These are phyloP conservation scores for Xerophyta viscosa DNA, from an alignment of 106 monocot genomes.

Conservation along the genomic window DNA sequence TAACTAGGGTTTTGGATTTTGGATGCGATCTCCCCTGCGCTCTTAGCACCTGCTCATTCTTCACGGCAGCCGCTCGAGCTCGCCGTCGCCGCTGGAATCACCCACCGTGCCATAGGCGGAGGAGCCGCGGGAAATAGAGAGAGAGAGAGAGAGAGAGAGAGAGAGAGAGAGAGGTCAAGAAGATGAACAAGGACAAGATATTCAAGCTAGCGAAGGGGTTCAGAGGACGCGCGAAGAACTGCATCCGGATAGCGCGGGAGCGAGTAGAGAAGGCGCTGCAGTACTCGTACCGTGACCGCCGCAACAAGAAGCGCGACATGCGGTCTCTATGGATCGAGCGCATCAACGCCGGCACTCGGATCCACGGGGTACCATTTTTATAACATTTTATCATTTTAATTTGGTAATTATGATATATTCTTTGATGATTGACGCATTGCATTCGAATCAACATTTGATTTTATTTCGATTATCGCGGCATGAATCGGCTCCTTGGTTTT, in stretches of 20 bases:
- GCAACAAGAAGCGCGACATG: conserved; percentile 85
- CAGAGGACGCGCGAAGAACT: conserved; percentile 74
- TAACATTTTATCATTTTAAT: not conserved
- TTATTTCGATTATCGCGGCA: too few species aligned
- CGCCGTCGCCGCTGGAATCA: too few species aligned
- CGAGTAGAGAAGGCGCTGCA: conserved; percentile 58
- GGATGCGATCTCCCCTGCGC: too few species aligned
- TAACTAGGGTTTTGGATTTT: too few species aligned
- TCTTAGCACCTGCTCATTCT: too few species aligned
- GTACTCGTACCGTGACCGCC: conserved; percentile 76
- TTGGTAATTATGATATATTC: too few species aligned
- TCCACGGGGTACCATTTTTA: conserved; percentile 45
- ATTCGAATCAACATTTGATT: too few species aligned
- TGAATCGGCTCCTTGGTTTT: too few species aligned
- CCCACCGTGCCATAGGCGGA: too few species aligned
- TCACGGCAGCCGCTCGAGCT: too few species aligned
- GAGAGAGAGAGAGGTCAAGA: not conserved
- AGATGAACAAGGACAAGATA: conserved; percentile 77
- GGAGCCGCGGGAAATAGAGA: too few species aligned
- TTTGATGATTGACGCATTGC: too few species aligned
- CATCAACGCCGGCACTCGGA: conserved; percentile 65
- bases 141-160: not conserved
- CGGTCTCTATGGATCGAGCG: conserved; percentile 57
- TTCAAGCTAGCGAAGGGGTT: conserved; percentile 82
- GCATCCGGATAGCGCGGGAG: conserved; percentile 57